Percentiles rank a stretch among this genome's conserved stretches.
phyloP scores from a whole-genome alignment of 768 basidiomycete species.

The Lentinula raphanica region DNA sequence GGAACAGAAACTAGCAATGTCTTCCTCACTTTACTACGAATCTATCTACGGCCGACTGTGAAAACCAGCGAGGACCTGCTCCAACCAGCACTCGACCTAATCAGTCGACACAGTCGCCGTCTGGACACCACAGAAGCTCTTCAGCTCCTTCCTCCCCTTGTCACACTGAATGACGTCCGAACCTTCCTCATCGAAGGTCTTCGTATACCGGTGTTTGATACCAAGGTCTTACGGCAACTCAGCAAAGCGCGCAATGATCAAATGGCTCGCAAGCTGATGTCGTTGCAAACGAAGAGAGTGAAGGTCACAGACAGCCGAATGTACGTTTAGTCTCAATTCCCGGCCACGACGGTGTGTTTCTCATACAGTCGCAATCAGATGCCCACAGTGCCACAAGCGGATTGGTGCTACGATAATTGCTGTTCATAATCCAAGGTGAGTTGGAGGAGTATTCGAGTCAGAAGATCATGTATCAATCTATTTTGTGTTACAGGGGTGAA shows the following conservation, averaged over 20 bases:
- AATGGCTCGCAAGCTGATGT: constrained; percentile 66
- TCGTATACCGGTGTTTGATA: constrained; percentile 64
- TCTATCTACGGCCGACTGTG: constrained; percentile 76
- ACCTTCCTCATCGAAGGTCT: constrained; percentile 71
- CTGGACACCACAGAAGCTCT: constrained; percentile 81
- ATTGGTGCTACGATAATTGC: constrained; percentile 92
- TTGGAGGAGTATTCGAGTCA: constrained; percentile 16
- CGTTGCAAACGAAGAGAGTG: constrained; percentile 74
- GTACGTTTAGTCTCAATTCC: constrained; percentile 42
- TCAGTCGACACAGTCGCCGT: constrained; percentile 76
- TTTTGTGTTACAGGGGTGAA: constrained; percentile 59
- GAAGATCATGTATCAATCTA: not conserved
- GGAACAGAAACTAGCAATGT: constrained; percentile 52
- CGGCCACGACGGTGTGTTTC: constrained; percentile 11
- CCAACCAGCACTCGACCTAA: constrained; percentile 80
- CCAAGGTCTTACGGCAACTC: constrained; percentile 62
- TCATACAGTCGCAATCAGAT: constrained; percentile 41
- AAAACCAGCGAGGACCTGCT: constrained; percentile 54
- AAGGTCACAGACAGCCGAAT: constrained; percentile 90
- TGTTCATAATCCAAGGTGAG: constrained; percentile 80
- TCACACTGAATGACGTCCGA: constrained; percentile 75
- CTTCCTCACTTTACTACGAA: constrained; percentile 79
- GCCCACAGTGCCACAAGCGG: constrained; percentile 93
- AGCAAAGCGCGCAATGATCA: constrained; percentile 75
- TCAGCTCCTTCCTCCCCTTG: constrained; percentile 83